Evolutionary conservation across 371 early-diverging fungal species (phyloP).

Genomic region (Mucor mucedo): DNA sequence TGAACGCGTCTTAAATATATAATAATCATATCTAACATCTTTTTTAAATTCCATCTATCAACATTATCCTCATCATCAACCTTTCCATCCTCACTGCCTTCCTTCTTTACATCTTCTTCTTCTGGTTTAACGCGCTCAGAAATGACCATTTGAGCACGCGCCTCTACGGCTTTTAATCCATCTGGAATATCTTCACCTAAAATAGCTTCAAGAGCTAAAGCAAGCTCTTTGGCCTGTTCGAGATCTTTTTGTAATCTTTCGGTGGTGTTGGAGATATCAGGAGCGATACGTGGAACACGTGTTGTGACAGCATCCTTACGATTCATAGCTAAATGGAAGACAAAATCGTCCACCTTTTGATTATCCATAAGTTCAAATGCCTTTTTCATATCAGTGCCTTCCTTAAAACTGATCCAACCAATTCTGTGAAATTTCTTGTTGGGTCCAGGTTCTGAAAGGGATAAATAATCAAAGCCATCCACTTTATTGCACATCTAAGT

Average conservation of each 20-base stretch:
- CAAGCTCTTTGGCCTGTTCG: conserved; percentile 64
- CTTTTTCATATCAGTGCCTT: conserved; percentile 79
- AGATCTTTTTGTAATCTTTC: conserved; percentile 77
- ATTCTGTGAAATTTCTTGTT: conserved; percentile 84
- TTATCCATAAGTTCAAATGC: conserved; percentile 70
- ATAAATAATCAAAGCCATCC: conserved; percentile 83
- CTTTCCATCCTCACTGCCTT: conserved; percentile 22
- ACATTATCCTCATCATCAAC: conserved; percentile 25
- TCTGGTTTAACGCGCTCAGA: conserved; percentile 16
- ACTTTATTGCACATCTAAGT: conserved; percentile 70
- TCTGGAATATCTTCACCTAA: conserved; percentile 29
- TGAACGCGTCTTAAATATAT: conserved; percentile 90
- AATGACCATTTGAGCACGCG: conserved; percentile 43
- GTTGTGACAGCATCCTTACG: conserved; percentile 48
- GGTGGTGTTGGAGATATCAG: conserved; percentile 64
- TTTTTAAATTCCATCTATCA: conserved; percentile 51
- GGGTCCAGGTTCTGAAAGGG: conserved; percentile 87
- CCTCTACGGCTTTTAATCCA: conserved; percentile 38
- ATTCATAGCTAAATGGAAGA: conserved; percentile 76
- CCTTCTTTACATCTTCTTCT: neutral
- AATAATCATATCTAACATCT: conserved; percentile 80
- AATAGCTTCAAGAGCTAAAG: conserved; percentile 61
- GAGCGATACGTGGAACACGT: conserved; percentile 62
- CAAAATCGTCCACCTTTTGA: conserved; percentile 75
- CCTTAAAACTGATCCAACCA: conserved; percentile 91